Percentiles rank a stretch among this genome's conserved stretches.
Evolutionary conservation across 805 yeast genomes (phyloP).

Genomic region (Saccharomycopsis sp.): DNA sequence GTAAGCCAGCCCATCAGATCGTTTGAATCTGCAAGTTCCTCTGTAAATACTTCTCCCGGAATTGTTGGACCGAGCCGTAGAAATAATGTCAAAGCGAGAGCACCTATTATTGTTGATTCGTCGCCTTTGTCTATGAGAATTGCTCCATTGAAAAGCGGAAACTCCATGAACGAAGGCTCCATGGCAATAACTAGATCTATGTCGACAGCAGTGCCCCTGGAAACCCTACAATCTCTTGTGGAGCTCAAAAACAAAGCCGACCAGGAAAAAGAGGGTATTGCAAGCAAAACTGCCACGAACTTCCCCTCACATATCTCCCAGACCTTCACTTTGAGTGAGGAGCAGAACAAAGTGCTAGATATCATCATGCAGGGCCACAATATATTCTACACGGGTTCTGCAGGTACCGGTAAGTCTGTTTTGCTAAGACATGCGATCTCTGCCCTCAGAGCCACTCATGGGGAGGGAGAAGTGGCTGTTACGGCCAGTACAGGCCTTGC

Average conservation of each 20-base stretch:
- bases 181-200: neutral
- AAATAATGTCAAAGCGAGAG: neutral
- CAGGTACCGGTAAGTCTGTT: slow-evolving; percentile 97
- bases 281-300: neutral
- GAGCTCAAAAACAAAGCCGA: neutral
- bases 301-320: neutral
- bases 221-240: neutral
- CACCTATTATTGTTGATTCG: neutral
- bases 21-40: neutral
- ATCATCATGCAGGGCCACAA: slow-evolving; percentile 59
- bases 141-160: neutral
- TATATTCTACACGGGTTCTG: slow-evolving; percentile 92
- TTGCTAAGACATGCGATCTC: slow-evolving; percentile 61
- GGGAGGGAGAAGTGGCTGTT: slow-evolving; percentile 52
- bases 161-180: neutral
- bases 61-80: neutral
- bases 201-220: slow-evolving; percentile 1
- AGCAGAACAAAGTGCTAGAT: slow-evolving; percentile 60
- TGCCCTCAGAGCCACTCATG: slow-evolving; percentile 39
- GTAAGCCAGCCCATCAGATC: neutral
- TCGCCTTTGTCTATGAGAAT: neutral
- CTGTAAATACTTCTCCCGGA: neutral
- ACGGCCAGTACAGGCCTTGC: slow-evolving; percentile 86
- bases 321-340: slow-evolving; percentile 37
- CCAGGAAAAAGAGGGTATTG: neutral